Base-by-base conservation (phyloP, 2,329 filamentous ascomycete species). In the Scleromitrula shiraiana region DNA sequence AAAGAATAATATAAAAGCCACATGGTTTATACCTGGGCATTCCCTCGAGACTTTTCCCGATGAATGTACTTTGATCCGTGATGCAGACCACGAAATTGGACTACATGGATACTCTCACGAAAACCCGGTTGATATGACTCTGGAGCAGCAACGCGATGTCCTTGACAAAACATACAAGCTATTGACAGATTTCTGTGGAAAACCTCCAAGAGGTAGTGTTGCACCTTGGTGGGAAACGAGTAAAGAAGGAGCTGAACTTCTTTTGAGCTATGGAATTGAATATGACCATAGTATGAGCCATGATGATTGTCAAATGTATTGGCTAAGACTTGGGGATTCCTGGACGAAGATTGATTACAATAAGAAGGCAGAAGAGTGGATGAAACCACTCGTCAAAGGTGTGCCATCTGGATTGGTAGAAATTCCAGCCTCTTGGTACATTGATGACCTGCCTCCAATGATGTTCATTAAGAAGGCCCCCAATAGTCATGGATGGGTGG, bases 191-290 rank as follows among this genome's bases (percentile, higher is more conserved):
- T 84, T 90, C 58, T 77, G 75, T 33, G 81, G 85, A 5, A 87
- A 86, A 65, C 81, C 80, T 0, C 85, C 85, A 0, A 70, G 82
- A 0, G 85, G 85, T 1, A 82, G 75, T 32, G 84, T 88, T 0
- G 84, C 83, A 0, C 85, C 85, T 0, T 89, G 78, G 72, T 89
- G 83, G 84, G 84, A 88, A 60, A 80, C 77, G 0, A 81, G 76
- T 50, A 74, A 77, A 53, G 83, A 87, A 60, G 82, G 81, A 4
- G 77, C 77, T 0, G 76, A 85, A 53, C 65, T 85, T 14, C 67
- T 85, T 56, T 69, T 84, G 14, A 73, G 71, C 53, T 85, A 85
- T 58, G 81, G 82, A 12, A 78, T 85, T 52, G 80, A 83, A 55
- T 85, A 85, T 58, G 82, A 85, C 56, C 81, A 85, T 60, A 76